Percentiles rank a stretch among this genome's conserved stretches.
Evolutionary conservation across 225 moss, liverwort and hornwort genomes (phyloP).

Genomic region (Bryum argenteum): DNA sequence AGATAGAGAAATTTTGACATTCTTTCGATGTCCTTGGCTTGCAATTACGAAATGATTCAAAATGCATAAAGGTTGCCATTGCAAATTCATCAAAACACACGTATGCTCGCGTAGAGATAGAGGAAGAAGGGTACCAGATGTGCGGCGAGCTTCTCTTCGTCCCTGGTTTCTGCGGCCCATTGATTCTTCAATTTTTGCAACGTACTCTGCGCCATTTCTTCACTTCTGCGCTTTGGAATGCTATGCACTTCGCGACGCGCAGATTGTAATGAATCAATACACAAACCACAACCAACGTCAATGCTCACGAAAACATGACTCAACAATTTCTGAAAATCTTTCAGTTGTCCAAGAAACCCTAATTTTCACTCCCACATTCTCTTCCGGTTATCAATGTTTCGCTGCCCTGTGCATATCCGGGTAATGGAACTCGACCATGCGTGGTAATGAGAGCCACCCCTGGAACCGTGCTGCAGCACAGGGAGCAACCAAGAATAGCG

Average conservation of each 20-base stretch:
- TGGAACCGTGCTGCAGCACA: neutral
- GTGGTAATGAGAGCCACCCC: neutral
- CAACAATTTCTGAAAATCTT: too few relatives aligned
- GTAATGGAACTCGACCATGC: neutral
- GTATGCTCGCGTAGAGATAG: neutral
- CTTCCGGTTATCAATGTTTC: slow-evolving; percentile 6
- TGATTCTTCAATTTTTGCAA: slow-evolving; percentile 44
- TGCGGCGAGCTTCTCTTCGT: slow-evolving; percentile 44
- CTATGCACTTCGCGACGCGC: neutral
- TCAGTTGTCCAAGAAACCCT: neutral
- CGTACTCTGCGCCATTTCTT: slow-evolving; percentile 30
- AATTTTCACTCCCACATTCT: neutral
- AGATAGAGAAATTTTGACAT: too few relatives aligned
- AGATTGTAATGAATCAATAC: neutral
- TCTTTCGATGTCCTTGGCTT: too few relatives aligned
- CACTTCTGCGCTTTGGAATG: neutral
- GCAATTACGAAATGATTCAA: too few relatives aligned
- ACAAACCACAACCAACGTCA: neutral
- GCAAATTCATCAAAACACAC: neutral
- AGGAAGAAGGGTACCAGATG: slow-evolving; percentile 28
- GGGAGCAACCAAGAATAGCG: neutral
- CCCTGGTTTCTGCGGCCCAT: slow-evolving; percentile 35
- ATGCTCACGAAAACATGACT: neutral
- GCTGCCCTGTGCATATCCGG: neutral
- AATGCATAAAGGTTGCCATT: too few relatives aligned